A percentile compares a stretch with the other conserved stretches of the same genome.
phyloP scores from a whole-genome alignment of 768 basidiomycete species.

The Cubamyces sp. region DNA sequence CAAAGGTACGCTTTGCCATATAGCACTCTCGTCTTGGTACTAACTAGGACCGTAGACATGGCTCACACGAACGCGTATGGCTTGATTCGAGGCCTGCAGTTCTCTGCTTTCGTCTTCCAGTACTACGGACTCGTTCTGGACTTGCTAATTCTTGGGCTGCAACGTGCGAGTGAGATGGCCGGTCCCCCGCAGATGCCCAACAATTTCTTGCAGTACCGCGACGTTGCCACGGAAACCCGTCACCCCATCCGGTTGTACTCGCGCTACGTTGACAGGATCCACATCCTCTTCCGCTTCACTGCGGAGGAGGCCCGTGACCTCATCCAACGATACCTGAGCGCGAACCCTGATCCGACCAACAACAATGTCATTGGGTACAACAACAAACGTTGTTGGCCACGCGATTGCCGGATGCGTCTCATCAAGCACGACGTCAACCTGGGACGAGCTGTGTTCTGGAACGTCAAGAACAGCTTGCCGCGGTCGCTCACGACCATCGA shows the following conservation, averaged over 20 bases:
- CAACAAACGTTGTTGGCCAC: conserved; percentile 99
- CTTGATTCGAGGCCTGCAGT: conserved; percentile 95
- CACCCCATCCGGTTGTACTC: conserved; percentile 99
- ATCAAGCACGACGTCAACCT: conserved; percentile 99
- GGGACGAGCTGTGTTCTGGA: conserved; percentile 98
- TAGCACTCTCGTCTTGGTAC: not conserved
- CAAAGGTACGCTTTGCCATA: conserved; percentile 53
- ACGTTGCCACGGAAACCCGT: conserved; percentile 91
- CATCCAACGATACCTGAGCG: conserved; percentile 96
- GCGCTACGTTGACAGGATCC: conserved; percentile 92
- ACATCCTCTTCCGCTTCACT: conserved; percentile 96
- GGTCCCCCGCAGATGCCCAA: conserved; percentile 98
- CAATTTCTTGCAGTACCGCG: conserved; percentile 97
- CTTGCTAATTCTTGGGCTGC: conserved; percentile 93
- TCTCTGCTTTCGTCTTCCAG: conserved; percentile 99
- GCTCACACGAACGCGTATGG: conserved; percentile 97
- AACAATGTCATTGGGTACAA: conserved; percentile 99
- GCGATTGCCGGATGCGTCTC: conserved; percentile 97
- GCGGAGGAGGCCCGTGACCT: conserved; percentile 97
- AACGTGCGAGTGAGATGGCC: conserved; percentile 98
- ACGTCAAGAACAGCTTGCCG: conserved; percentile 96
- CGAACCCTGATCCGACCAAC: conserved; percentile 97
- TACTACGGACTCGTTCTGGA: conserved; percentile 97
- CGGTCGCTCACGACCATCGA: conserved; percentile 97
- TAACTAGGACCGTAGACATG: conserved; percentile 61